A percentile compares a stretch with the other conserved stretches of the same genome.
These are phyloP conservation scores for Stipa capillata DNA, from an alignment of 176 grass and related monocot species.

Conservation along the genomic window DNA sequence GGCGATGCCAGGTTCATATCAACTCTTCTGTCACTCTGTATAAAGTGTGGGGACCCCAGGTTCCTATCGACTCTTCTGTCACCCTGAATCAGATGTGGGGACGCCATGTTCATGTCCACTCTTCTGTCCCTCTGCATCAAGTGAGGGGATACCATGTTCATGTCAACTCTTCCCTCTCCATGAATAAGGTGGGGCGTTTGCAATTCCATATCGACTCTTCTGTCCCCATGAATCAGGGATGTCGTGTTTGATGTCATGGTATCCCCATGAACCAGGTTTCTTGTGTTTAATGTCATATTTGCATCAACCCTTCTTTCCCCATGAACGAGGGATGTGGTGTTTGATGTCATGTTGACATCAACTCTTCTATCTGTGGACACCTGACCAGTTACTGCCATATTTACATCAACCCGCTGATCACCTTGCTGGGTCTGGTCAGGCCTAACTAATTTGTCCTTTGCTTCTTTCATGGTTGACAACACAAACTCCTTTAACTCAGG, in stretches of 20 bases:
- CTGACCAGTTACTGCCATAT: conserved; percentile 34
- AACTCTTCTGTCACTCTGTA: conserved; percentile 39
- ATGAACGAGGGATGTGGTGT: conserved; percentile 28
- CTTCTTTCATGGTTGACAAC: conserved; percentile 66
- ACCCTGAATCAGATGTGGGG: conserved; percentile 34
- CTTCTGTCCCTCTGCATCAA: conserved; percentile 43
- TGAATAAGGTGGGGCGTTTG: conserved; percentile 3
- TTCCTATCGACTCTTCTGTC: conserved; percentile 37
- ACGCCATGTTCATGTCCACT: conserved; percentile 46
- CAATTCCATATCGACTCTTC: conserved; percentile 38
- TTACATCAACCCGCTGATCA: conserved; percentile 45
- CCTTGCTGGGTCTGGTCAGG: conserved; percentile 17
- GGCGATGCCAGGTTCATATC: conserved; percentile 49
- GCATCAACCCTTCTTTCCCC: conserved; percentile 30
- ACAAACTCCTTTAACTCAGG: conserved; percentile 84
- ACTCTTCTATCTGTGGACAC: conserved; percentile 26
- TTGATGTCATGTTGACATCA: conserved; percentile 48
- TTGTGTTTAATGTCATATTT: conserved; percentile 19
- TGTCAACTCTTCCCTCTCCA: conserved; percentile 44
- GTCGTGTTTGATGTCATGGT: conserved; percentile 17
- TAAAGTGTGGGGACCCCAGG: conserved; percentile 28
- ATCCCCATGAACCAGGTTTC: conserved; percentile 35
- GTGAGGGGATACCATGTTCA: conserved; percentile 48
- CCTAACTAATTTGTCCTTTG: conserved; percentile 53
- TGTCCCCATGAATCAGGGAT: conserved; percentile 24